Percentiles rank a stretch among this genome's conserved stretches.
Conservation (phyloP, 2,329 filamentous ascomycete genomes). For the Emergomyces orientalis region DNA sequence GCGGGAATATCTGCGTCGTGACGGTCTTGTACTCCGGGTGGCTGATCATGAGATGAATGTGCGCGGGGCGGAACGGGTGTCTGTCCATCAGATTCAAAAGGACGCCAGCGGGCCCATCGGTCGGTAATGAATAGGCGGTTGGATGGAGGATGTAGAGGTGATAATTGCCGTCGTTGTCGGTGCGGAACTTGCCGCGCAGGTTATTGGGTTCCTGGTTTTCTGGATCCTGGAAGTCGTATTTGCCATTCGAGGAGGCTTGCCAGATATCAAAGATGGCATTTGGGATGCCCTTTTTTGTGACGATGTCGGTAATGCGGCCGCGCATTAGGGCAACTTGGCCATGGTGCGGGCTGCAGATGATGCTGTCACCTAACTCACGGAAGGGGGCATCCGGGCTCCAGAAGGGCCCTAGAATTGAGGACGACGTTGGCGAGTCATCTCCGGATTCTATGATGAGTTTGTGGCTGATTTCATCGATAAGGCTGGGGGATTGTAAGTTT, state of each 20-base stretch:
- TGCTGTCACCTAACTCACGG: slow-evolving; percentile 55
- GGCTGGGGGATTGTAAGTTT: slow-evolving; percentile 29
- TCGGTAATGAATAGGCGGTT: slow-evolving; percentile 62
- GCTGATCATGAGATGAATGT: slow-evolving; percentile 51
- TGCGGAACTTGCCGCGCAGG: slow-evolving; percentile 65
- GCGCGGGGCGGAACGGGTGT: slow-evolving; percentile 52
- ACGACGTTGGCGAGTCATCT: slow-evolving; percentile 59
- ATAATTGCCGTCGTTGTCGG: slow-evolving; percentile 60
- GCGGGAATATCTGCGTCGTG: slow-evolving; percentile 51
- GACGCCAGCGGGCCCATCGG: slow-evolving; percentile 49
- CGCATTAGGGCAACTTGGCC: slow-evolving; percentile 59
- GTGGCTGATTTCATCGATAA: slow-evolving; percentile 74
- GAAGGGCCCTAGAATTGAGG: slow-evolving; percentile 68
- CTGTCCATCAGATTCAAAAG: slow-evolving; percentile 48
- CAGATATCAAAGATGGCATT: slow-evolving; percentile 67
- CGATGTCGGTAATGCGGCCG: slow-evolving; percentile 55
- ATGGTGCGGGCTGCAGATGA: slow-evolving; percentile 55
- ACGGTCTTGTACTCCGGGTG: slow-evolving; percentile 48
- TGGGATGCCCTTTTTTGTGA: slow-evolving; percentile 57
- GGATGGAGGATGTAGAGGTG: slow-evolving; percentile 67
- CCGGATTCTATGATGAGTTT: slow-evolving; percentile 52
- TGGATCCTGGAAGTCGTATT: slow-evolving; percentile 68
- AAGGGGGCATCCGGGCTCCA: slow-evolving; percentile 68
- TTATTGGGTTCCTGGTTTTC: slow-evolving; percentile 64
- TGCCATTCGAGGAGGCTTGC: slow-evolving; percentile 66